These are phyloP conservation scores for Fraxinus dipetala DNA, from an alignment of 305 asterid species.

Conservation along the genomic window DNA sequence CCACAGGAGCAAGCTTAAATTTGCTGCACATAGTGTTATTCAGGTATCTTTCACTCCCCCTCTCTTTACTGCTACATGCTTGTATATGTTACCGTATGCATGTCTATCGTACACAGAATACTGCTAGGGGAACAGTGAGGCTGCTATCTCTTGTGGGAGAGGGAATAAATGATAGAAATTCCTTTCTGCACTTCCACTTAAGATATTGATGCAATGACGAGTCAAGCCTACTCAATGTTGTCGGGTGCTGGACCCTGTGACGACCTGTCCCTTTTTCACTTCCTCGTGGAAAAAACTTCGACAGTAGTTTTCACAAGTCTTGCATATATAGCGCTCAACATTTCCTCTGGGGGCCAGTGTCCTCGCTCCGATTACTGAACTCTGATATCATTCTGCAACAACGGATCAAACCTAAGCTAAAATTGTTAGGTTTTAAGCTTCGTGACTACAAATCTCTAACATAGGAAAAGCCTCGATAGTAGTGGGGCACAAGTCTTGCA, in stretches of 20 bases:
- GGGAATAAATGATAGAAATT: neutral
- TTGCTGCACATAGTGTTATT: constrained; percentile 88
- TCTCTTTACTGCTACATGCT: neutral
- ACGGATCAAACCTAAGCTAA: neutral
- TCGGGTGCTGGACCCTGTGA: neutral
- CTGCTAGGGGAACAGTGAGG: neutral
- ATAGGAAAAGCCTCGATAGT: neutral
- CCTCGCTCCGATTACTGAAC: neutral
- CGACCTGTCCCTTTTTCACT: neutral
- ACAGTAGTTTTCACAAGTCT: neutral
- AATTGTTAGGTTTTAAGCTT: neutral
- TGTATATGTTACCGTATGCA: neutral
- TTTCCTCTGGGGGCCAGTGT: neutral
- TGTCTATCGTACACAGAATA: neutral
- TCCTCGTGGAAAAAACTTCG: neutral
- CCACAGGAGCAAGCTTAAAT: constrained; percentile 68
- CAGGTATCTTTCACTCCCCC: constrained; percentile 54
- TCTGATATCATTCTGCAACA: neutral
- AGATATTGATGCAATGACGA: neutral
- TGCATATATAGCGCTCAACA: neutral
- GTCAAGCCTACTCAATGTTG: neutral
- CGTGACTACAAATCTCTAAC: neutral
- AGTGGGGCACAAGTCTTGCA: neutral
- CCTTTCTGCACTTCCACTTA: neutral
- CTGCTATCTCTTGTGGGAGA: neutral